phyloP scores from a whole-genome alignment of 2,329 filamentous ascomycete genomes.

The Fusarium coffeatum region DNA sequence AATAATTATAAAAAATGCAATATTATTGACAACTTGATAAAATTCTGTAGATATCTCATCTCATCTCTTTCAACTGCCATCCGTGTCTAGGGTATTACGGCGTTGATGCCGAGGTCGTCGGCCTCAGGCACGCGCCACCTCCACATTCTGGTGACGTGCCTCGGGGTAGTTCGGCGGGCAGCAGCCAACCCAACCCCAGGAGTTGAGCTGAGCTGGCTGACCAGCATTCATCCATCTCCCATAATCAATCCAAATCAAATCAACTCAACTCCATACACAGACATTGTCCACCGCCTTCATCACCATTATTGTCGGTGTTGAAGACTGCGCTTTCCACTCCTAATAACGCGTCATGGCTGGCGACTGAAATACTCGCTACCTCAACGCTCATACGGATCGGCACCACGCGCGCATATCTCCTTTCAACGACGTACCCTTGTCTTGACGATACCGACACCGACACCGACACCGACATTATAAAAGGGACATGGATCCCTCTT shows the following conservation, averaged over 20 bases:
- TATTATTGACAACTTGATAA: not conserved
- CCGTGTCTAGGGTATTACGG: conserved; percentile 30
- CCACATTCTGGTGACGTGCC: conserved; percentile 45
- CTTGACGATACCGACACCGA: not conserved
- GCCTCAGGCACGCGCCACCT: conserved; percentile 44
- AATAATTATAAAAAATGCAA: accelerated
- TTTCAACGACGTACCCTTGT: conserved; percentile 21
- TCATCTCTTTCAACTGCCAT: not conserved
- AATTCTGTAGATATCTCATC: too few species aligned
- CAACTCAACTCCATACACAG: conserved; percentile 19
- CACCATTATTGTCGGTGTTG: conserved; percentile 17
- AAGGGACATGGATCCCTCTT: conserved; percentile 39
- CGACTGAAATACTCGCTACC: conserved; percentile 18
- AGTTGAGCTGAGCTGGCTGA: conserved; percentile 15
- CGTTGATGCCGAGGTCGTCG: conserved; percentile 27
- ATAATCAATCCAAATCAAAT: conserved; percentile 12
- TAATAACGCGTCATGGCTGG: conserved; percentile 35
- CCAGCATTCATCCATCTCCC: conserved; percentile 9
- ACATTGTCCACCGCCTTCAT: conserved; percentile 29
- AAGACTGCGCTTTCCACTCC: not conserved
- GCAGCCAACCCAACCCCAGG: not conserved
- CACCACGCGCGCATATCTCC: conserved; percentile 32
- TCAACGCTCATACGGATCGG: conserved; percentile 12
- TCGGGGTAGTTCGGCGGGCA: conserved; percentile 36
- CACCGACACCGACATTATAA: conserved; percentile 1